Percentiles rank a stretch among this genome's conserved stretches.
Conservation (phyloP, 352 stramenopile species). For the Globisporangium cederbergense region DNA sequence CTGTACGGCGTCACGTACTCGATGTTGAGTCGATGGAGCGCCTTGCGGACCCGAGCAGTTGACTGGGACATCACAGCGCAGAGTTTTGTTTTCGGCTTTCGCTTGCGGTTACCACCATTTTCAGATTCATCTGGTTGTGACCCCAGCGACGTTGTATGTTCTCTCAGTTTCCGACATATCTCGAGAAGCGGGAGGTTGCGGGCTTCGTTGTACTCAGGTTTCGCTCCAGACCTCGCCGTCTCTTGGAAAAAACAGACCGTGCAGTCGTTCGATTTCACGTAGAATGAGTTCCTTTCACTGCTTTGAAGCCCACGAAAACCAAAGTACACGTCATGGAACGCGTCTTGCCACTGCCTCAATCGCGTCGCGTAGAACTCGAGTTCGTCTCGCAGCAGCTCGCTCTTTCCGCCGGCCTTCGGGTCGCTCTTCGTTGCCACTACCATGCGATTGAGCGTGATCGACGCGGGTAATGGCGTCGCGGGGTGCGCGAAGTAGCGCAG, state of each 20-base stretch:
- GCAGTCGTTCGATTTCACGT: constrained; percentile 64
- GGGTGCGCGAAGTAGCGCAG: constrained; percentile 72
- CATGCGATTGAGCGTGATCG: constrained; percentile 42
- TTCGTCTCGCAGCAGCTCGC: constrained; percentile 42
- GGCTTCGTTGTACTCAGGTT: not conserved
- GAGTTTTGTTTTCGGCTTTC: constrained; percentile 19
- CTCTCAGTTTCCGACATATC: constrained; percentile 30
- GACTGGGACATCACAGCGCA: constrained; percentile 69
- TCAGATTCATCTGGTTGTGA: not conserved
- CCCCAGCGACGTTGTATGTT: not conserved
- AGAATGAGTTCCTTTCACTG: constrained; percentile 27
- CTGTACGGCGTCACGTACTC: constrained; percentile 57
- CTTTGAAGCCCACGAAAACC: constrained; percentile 30
- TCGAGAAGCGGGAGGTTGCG: constrained; percentile 23
- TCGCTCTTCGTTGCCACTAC: constrained; percentile 25
- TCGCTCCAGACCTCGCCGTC: not conserved
- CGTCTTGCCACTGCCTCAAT: constrained; percentile 59
- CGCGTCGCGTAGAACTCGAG: constrained; percentile 58
- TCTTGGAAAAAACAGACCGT: constrained; percentile 54
- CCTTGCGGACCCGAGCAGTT: constrained; percentile 56
- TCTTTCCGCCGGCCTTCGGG: constrained; percentile 20
- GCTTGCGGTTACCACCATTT: not conserved
- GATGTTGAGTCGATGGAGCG: constrained; percentile 59
- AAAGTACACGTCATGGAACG: constrained; percentile 70
- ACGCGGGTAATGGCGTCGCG: constrained; percentile 44